Conservation (phyloP, 768 basidiomycete genomes). For the Paxillus involutus region DNA sequence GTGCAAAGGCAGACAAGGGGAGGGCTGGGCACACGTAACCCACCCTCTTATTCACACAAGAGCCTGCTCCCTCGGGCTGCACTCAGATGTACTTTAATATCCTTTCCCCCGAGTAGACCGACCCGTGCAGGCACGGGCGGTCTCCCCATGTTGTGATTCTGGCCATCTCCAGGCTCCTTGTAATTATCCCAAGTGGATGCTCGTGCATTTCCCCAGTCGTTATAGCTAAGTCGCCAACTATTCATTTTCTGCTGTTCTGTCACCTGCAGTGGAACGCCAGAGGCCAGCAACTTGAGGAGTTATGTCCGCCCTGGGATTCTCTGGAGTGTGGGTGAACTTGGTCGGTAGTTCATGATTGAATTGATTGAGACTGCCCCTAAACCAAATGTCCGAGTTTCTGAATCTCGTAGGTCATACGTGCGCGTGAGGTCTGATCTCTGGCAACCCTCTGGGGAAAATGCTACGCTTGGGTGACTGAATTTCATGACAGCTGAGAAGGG, state of each 20-base stretch:
- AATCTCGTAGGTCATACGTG: no score
- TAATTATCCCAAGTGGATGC: background rate
- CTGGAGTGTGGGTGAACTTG: background rate
- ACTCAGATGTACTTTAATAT: background rate
- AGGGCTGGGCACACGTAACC: constrained; percentile 56
- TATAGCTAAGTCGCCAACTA: constrained; percentile 2
- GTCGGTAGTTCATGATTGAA: background rate
- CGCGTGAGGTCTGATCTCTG: no score
- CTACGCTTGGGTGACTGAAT: no score
- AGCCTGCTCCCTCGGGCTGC: background rate
- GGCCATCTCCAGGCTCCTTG: background rate
- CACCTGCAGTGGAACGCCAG: background rate
- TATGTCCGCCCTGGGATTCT: background rate
- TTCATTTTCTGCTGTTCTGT: background rate
- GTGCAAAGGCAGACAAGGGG: constrained; percentile 62
- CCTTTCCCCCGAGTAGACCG: background rate
- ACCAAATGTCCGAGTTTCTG: no score
- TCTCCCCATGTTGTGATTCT: background rate
- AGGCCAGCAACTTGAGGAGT: background rate
- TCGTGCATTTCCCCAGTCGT: background rate
- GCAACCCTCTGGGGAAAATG: no score
- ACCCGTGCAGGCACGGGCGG: background rate
- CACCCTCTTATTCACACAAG: background rate
- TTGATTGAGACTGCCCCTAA: no score
- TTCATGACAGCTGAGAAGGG: no score